Base-by-base conservation (phyloP, 129 eudicot species). In the Centaurea solstitialis region DNA sequence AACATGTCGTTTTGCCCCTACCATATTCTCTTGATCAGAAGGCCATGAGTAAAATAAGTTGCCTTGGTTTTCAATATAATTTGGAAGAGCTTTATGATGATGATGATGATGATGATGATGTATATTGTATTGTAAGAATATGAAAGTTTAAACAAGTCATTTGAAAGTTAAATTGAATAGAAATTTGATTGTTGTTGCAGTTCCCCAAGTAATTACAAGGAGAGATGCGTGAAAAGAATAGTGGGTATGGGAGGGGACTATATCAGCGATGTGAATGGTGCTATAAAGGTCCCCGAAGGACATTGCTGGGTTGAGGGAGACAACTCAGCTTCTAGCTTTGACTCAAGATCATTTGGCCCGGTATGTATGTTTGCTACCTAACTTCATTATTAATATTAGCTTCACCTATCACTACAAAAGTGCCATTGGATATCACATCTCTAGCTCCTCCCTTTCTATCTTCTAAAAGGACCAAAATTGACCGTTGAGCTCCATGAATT, bases 301-400 rank as follows among this genome's bases (percentile, higher is more conserved):
- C 97, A 93, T 88, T 96, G 99, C 73, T 96, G 99, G 98, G 99
- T 96, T 50, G 95, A 89, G 73, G 99, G 98, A 59, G 98, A 96
- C 76, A 96, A 96, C 85, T 73, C 89, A 43, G 92, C 89, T 69
- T 84, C 75, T 75, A 96, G 96, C 83, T 41, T 68, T 57, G 99
- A 96, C 81, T 96, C 98, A 41, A 88, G 92, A 80, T 85, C 96
- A 75, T 77, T 81, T 84, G 99, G 99, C 26, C 90, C 97, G 76
- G 97, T 96, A 88, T 22, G 89, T 87, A 17, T 69, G 10, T 30
- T 21, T 24, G 40, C 41, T 18, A 8, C 72, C 68, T 62, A 28
- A 79, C 17, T 79, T 50, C 28, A 33, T 26, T 18, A 33, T 26
- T 18, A 26, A 47, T 22, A 3, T 68, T 61, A 35, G 20, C 72